Percentiles rank a stretch among this genome's conserved stretches.
Evolutionary conservation across 129 eudicot genomes (phyloP).

Genomic region (Helianthus tuberosus): DNA sequence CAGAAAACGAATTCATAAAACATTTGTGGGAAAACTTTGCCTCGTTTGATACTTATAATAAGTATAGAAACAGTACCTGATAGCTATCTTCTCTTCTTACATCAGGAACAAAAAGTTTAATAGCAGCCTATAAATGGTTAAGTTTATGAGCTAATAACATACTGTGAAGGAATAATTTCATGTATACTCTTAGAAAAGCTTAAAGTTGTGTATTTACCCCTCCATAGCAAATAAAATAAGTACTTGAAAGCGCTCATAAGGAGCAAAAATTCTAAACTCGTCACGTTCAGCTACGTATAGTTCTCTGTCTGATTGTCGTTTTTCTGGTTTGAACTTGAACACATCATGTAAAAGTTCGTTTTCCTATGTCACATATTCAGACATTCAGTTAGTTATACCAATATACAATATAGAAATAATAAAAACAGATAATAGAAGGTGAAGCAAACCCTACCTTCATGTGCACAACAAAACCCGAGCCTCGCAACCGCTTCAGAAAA

Average conservation of each 20-base stretch:
- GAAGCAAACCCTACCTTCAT: slow-evolving; percentile 47
- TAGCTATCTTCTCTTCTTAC: slow-evolving; percentile 35
- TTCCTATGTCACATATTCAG: slow-evolving; percentile 38
- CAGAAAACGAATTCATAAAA: neutral
- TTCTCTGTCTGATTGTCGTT: slow-evolving; percentile 23
- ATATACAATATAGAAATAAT: neutral
- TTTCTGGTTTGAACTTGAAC: slow-evolving; percentile 45
- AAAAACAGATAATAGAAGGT: neutral
- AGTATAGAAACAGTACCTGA: slow-evolving; percentile 26
- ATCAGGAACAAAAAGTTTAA: slow-evolving; percentile 44
- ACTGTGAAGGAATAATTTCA: neutral
- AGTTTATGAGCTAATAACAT: slow-evolving; percentile 11
- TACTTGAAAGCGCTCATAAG: neutral
- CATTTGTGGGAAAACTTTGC: neutral
- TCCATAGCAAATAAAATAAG: neutral
- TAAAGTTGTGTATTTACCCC: slow-evolving; percentile 4
- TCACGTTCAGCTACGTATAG: slow-evolving; percentile 53
- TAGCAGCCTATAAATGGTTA: slow-evolving; percentile 24
- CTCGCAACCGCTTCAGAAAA: slow-evolving; percentile 50
- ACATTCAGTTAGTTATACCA: slow-evolving; percentile 6
- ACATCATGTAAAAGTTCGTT: slow-evolving; percentile 59
- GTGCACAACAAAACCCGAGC: slow-evolving; percentile 51
- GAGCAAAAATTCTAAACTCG: slow-evolving; percentile 38
- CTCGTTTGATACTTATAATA: neutral
- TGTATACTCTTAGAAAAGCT: neutral